Evolutionary conservation across 129 eudicot species (phyloP), one percentile per base, ranked within the genome.

Genomic region (Ambrosia artemisiifolia): DNA sequence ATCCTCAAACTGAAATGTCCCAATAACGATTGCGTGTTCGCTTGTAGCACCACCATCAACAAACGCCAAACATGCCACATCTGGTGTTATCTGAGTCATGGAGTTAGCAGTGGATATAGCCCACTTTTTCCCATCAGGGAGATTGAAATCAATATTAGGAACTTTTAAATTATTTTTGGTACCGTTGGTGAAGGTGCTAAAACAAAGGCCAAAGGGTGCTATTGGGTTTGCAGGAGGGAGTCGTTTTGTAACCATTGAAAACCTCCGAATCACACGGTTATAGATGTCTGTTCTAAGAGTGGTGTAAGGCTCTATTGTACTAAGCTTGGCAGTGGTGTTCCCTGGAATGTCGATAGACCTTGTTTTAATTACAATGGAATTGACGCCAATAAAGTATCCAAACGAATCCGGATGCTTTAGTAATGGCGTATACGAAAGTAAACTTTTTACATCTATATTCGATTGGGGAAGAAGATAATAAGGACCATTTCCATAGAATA

Each of bases 71-170:
- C 86, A 83, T 3, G 35, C 49, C 4, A 76, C 75, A 14, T 76
- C 47, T 34, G 36, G 2, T 34, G 67, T 62, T 34, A 62, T 20
- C 14, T 62, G 47, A n/a, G 34, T 35, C 70, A 81, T 81, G 11
- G 81, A 76, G 66, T 81, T 81, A 51, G 75, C 16, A 28, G 81
- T 77, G 17, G 55, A 81, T 16, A 76, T 81, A 38, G 78, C 72
- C 85, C 85, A 81, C 40, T 59, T 51, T 51, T 53, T 65, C 50
- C 76, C 72, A 17, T 68, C 67, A n/a, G 59, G 46, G 35, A 78
- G 42, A 16, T 3, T 24, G 1, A 78, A 56, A 14, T 70, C 60
- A 38, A 78, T 78, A 32, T 61, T 43, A 62, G 82, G 76, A 50
- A 70, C 76, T 34, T 28, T 65, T 55, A 54, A 48, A 48, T 28